A percentile compares a stretch with the other conserved stretches of the same genome.
Conservation (phyloP, 2,329 filamentous ascomycete species). For the Ceratocystis destructans region DNA sequence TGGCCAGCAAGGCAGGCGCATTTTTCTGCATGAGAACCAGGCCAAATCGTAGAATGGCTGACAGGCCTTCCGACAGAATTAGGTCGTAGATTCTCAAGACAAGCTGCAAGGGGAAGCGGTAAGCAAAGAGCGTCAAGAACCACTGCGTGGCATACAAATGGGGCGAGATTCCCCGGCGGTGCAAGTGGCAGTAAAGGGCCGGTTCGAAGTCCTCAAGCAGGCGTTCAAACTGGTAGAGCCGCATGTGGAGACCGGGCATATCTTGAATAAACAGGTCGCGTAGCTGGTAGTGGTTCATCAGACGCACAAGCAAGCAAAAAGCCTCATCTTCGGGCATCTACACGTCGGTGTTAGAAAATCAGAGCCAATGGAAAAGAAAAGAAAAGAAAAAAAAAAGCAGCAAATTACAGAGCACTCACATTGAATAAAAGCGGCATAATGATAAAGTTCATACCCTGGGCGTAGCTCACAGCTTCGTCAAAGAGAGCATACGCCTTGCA, state of each 20-base stretch:
- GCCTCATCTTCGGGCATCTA: constrained; percentile 95
- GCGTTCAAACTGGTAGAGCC: constrained; percentile 88
- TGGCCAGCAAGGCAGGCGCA: constrained; percentile 56
- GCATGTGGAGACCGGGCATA: constrained; percentile 90
- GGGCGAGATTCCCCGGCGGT: constrained; percentile 71
- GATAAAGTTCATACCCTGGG: constrained; percentile 97
- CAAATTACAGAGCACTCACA: constrained; percentile 34
- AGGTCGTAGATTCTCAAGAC: constrained; percentile 94
- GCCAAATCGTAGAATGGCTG: constrained; percentile 87
- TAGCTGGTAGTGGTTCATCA: constrained; percentile 94
- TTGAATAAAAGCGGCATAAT: constrained; percentile 95
- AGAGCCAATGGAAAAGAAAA: not conserved
- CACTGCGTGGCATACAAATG: constrained; percentile 96
- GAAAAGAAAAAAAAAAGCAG: not conserved
- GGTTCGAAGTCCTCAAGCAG: constrained; percentile 88
- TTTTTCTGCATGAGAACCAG: constrained; percentile 97
- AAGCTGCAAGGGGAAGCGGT: constrained; percentile 89
- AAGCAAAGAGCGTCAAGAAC: constrained; percentile 97
- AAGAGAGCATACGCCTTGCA: constrained; percentile 97
- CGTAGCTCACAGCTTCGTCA: constrained; percentile 88
- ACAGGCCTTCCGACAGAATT: constrained; percentile 82
- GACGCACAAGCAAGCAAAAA: constrained; percentile 77
- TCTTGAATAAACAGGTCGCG: constrained; percentile 88
- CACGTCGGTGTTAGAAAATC: constrained; percentile 12
- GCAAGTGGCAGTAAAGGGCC: constrained; percentile 85